Base-by-base conservation (phyloP, 2,329 filamentous ascomycete genomes). In the Fusarium succisae region DNA sequence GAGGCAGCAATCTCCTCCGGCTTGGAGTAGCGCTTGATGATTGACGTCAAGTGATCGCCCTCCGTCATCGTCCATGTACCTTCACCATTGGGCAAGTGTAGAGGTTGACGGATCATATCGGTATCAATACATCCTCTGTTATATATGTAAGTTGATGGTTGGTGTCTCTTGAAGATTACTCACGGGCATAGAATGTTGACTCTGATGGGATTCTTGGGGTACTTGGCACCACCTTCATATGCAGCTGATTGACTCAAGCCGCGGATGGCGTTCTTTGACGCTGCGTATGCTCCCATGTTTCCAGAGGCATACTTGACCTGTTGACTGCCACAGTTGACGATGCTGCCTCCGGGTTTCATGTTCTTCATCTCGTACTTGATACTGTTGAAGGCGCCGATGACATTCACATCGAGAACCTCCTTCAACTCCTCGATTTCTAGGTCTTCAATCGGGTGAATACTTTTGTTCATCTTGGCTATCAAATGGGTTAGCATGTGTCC, bases 261-360 rank as follows among this genome's bases (percentile, higher is more conserved):
- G 2, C 77, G 63, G 12, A 80, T 64, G 17, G 73, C 80, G 50
- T 81, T 80, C 66, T 81, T 81, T n/a, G 78, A 80, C 1, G 80
- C 79, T 12, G 77, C 77, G 44, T 81, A 81, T 8, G 82, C 82
- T 17, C 80, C 79, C 62, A 78, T 76, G 22, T 78, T 79, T 14
- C 75, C 77, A 2, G 79, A 81, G 9, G 84, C 85, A 28, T 78
- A 80, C 15, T 84, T 63, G 2, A 86, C 86, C 35, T 84, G 83
- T 18, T 86, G 83, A 63, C 84, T 86, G 22, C 83, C 78, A 14
- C 84, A 84, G 76, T 86, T 88, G 64, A 88, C 84, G 32, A 89
- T 86, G 69, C 85, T 86, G 0, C 85, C 85, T 1, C 81, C 80
- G 2, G 80, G 77, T 26, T 78, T 79, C 72, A 88, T 87, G 51